Conservation (phyloP, 2,329 filamentous ascomycete genomes). For the Xylariaceae sp. region DNA sequence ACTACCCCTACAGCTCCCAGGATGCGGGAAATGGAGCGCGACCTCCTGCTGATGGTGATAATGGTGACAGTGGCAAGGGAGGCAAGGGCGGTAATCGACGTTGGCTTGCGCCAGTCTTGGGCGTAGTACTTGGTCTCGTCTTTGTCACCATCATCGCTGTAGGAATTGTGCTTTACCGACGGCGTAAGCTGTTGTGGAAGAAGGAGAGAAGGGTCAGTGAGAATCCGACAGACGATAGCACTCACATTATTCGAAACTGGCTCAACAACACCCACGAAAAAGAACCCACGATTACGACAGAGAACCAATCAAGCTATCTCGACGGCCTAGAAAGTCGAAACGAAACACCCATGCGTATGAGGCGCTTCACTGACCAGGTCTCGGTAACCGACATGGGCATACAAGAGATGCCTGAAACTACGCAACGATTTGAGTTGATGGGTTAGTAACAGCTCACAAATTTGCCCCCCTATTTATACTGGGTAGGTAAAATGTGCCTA, state of each 20-base stretch:
- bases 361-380: not conserved
- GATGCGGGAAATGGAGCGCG: constrained; percentile 29
- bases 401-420: constrained; percentile 23
- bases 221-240: constrained; percentile 42
- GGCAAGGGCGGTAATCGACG: constrained; percentile 40
- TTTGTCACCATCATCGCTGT: constrained; percentile 49
- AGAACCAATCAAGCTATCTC: constrained; percentile 35
- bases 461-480: not conserved
- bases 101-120: constrained; percentile 58
- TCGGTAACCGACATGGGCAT: constrained; percentile 7
- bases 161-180: constrained; percentile 48
- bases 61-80: not conserved
- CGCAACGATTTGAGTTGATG: constrained; percentile 1
- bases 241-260: constrained; percentile 48
- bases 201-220: constrained; percentile 32
- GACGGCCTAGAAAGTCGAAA: constrained; percentile 37
- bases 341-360: constrained; percentile 20
- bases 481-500: not conserved
- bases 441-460: constrained; percentile 9
- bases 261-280: constrained; percentile 42
- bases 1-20: constrained; percentile 53
- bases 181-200: constrained; percentile 40
- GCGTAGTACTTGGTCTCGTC: constrained; percentile 55
- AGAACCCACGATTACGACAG: constrained; percentile 41
- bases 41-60: constrained; percentile 23